A percentile compares a stretch with the other conserved stretches of the same genome.
These are phyloP conservation scores for Nepenthes gracilis DNA, from an alignment of 148 eudicot species.

Conservation along the genomic window DNA sequence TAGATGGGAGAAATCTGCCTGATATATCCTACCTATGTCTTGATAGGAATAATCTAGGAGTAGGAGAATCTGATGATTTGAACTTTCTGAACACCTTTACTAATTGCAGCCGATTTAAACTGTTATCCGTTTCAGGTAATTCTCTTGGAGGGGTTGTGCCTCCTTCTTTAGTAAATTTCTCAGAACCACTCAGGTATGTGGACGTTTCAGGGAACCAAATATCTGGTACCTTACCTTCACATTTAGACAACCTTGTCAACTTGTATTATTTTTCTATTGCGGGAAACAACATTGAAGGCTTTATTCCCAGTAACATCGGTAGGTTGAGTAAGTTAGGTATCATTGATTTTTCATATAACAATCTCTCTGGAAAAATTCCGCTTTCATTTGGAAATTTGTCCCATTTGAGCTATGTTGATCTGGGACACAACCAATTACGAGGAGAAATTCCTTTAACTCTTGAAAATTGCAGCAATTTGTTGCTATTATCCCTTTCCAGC, in stretches of 20 bases:
- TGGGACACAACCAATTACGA: constrained; percentile 1
- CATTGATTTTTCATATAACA: neutral
- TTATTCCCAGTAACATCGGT: neutral
- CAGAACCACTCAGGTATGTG: neutral
- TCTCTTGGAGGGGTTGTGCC: neutral
- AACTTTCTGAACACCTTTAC: neutral
- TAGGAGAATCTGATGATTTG: neutral
- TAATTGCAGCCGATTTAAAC: neutral
- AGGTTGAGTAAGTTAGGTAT: neutral
- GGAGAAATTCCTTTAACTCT: constrained; percentile 8
- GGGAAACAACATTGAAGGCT: neutral
- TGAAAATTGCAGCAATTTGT: constrained; percentile 4
- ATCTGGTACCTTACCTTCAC: neutral
- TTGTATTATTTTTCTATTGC: neutral
- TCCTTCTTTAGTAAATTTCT: neutral
- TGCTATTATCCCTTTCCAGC: neutral
- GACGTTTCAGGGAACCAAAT: neutral
- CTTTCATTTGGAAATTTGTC: constrained; percentile 1
- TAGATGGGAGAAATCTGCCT: neutral
- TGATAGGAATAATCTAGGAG: neutral
- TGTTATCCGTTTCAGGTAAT: neutral
- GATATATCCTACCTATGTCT: neutral
- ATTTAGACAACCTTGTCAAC: neutral
- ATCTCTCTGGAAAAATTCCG: neutral
- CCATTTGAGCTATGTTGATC: neutral